Evolutionary conservation across 2,329 filamentous ascomycete genomes (phyloP), one percentile per base, ranked within the genome.

Genomic region (Colletotrichum sojae): DNA sequence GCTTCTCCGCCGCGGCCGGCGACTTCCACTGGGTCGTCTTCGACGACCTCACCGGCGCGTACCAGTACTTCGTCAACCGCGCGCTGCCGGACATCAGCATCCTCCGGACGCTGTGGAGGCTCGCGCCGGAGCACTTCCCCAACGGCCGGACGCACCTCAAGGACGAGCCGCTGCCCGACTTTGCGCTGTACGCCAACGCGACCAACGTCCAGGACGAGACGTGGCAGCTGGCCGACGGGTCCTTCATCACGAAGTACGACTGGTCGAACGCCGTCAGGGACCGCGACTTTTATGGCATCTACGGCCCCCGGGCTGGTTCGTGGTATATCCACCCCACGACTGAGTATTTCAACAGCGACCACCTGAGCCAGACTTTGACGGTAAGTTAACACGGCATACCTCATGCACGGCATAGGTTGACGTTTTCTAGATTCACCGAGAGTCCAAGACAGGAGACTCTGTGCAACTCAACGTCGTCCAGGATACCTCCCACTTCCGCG

Each of bases 181-280:
- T 71, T 13, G 55, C 66, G 45, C 56, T 71, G 22, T 71, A 71
- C 48, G 65, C 69, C 10, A 62, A 48, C 46, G 61, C 65, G 10
- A 69, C 65, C 40, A 71, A 69, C 10, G 69, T 71, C n/a, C 69
- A 71, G 46, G 69, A 71, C 16, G 69, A 71, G n/a, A 71, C 69
- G 1, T 71, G 65, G 69, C 69, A 69, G 31, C 56, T 71, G 13
- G 60, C 54, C 6, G 60, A 69, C 40, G 69, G 69, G 15, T 71
- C 69, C 0, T 71, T 57, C 31, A 62, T 71, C 22, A 71, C 69
- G 8, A 71, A 71, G 20, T 71, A 71, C 18, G 69, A 71, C 45
- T 69, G 69, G 69, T 71, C 69, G 1, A 71, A 69, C 9, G 69
- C 69, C 3, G 69, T 71, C 20, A 55, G 69, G n/a, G 65, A 71